Evolutionary conservation across 2,329 filamentous ascomycete genomes (phyloP).

Genomic region (Epichloe brachyelytri): DNA sequence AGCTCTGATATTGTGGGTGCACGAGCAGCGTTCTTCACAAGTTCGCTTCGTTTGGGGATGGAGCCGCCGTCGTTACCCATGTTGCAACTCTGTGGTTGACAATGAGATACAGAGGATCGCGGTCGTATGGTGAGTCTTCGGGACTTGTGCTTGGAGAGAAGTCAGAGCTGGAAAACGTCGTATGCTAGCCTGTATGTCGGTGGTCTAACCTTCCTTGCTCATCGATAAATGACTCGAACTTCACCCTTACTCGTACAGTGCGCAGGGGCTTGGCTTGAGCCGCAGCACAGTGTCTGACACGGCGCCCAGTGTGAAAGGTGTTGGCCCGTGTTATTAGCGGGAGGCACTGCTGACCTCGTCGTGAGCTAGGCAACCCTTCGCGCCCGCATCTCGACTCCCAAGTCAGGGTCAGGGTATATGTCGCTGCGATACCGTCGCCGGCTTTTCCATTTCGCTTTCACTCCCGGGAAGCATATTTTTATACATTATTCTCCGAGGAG

Average conservation of each 20-base stretch:
- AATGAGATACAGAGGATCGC: neutral
- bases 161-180: too few species aligned
- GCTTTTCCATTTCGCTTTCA: neutral
- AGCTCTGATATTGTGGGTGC: slow-evolving; percentile 71
- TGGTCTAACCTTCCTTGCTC: too few species aligned
- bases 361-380: neutral
- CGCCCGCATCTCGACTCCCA: neutral
- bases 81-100: neutral
- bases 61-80: slow-evolving; percentile 97
- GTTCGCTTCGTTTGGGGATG: slow-evolving; percentile 88
- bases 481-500: neutral
- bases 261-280: neutral
- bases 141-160: neutral
- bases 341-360: neutral
- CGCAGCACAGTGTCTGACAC: too few species aligned
- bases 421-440: neutral
- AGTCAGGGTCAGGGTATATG: neutral
- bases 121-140: neutral
- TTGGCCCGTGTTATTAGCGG: neutral
- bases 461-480: neutral
- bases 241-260: too few species aligned
- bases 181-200: too few species aligned
- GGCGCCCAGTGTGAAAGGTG: neutral
- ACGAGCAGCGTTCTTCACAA: slow-evolving; percentile 86
- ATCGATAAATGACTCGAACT: too few species aligned